phyloP scores from a whole-genome alignment of 2,329 filamentous ascomycete species.

The Colletotrichum euphorbiae region DNA sequence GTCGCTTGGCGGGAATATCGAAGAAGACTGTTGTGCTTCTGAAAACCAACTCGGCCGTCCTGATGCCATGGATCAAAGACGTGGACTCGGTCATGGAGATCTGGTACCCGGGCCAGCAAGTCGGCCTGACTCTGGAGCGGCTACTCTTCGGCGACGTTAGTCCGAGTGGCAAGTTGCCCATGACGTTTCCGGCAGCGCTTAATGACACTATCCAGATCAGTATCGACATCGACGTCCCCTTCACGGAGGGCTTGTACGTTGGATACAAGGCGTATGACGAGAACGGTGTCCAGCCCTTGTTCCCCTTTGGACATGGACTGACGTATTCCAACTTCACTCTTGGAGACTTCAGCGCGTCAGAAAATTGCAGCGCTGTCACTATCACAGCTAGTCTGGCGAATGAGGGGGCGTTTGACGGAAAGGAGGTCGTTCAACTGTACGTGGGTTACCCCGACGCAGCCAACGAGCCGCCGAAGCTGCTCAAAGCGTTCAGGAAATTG shows the following conservation, averaged over 20 bases:
- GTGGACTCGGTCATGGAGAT: conserved; percentile 23
- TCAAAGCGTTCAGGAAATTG: background rate
- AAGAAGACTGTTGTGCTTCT: conserved; percentile 12
- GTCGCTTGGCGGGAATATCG: background rate
- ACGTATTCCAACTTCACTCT: conserved; percentile 15
- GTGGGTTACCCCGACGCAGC: conserved; percentile 10
- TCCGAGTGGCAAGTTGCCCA: conserved; percentile 34
- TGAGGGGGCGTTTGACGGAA: background rate
- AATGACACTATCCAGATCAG: conserved; percentile 29
- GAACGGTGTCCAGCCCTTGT: conserved; percentile 7
- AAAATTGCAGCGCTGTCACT: background rate
- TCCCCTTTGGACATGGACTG: conserved; percentile 22
- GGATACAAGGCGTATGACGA: conserved; percentile 26
- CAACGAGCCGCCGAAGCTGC: conserved; percentile 11
- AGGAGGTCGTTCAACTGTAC: conserved; percentile 22
- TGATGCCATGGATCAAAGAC: conserved; percentile 21
- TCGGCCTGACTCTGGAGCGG: conserved; percentile 20
- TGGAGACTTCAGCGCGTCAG: background rate
- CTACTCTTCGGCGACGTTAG: conserved; percentile 31
- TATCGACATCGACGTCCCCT: conserved; percentile 20
- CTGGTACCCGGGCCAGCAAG: conserved; percentile 35
- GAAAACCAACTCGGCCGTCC: conserved; percentile 9
- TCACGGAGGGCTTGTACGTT: conserved; percentile 21
- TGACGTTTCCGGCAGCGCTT: conserved; percentile 25
- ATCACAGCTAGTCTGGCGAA: background rate